phyloP scores from a whole-genome alignment of 2,329 filamentous ascomycete genomes.

The Cladosporium sp. region DNA sequence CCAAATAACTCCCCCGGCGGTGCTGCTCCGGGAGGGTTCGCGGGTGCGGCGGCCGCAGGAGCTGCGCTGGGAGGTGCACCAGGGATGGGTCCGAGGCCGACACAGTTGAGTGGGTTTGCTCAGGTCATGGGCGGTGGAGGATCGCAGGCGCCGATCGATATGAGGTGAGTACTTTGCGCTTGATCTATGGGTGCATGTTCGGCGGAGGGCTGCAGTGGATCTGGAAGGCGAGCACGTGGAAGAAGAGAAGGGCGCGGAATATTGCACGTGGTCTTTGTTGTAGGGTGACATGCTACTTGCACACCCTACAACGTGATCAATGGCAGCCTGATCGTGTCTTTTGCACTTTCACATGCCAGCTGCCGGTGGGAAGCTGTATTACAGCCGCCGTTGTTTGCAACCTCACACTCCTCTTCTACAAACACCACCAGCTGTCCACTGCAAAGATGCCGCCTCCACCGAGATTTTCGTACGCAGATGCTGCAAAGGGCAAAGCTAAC shows the following conservation, averaged over 20 bases:
- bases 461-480: slow-evolving; percentile 1
- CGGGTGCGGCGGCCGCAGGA: slow-evolving; percentile 11
- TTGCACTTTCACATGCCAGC: no score
- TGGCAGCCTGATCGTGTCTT: not conserved
- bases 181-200: not conserved
- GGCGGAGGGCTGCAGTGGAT: not conserved
- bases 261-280: not conserved
- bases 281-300: not conserved
- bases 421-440: not conserved
- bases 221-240: not conserved
- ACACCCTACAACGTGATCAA: not conserved
- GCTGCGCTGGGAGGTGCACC: slow-evolving; percentile 10
- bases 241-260: not conserved
- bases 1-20: slow-evolving; percentile 42
- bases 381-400: not conserved
- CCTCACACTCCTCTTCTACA: not conserved
- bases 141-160: slow-evolving; percentile 30
- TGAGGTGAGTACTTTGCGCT: slow-evolving; percentile 28
- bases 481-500: slow-evolving; percentile 17
- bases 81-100: slow-evolving; percentile 20
- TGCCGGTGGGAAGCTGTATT: not conserved
- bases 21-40: slow-evolving; percentile 14
- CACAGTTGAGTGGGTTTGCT: slow-evolving; percentile 30
- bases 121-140: slow-evolving; percentile 32
- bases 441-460: not conserved